A percentile compares a stretch with the other conserved stretches of the same genome.
These are phyloP conservation scores for Scytalidium lignicola DNA, from an alignment of 2,329 filamentous ascomycete genomes.

Conservation along the genomic window DNA sequence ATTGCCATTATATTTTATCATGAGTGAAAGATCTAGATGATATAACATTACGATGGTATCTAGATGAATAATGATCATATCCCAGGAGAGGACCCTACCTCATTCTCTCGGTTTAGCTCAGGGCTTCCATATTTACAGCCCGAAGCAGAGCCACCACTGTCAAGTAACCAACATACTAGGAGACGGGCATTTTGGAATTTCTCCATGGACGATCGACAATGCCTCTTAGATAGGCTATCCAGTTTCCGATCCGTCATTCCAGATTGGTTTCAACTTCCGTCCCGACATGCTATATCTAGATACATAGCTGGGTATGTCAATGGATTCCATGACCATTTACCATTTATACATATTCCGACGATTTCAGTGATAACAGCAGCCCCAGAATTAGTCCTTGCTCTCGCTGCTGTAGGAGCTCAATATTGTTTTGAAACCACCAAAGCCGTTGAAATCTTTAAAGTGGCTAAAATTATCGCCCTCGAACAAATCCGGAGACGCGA, in stretches of 20 bases:
- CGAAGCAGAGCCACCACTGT: not conserved
- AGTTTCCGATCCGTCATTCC: constrained; percentile 58
- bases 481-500: constrained; percentile 55
- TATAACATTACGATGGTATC: too few species aligned
- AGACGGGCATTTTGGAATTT: constrained; percentile 33
- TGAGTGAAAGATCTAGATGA: too few species aligned
- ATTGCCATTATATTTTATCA: too few species aligned
- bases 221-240: constrained; percentile 52
- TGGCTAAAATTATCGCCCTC: constrained; percentile 50
- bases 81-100: not conserved
- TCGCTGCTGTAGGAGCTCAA: constrained; percentile 63
- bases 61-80: not conserved
- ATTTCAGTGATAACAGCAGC: constrained; percentile 58
- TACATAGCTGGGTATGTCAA: constrained; percentile 67
- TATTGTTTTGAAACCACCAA: constrained; percentile 58
- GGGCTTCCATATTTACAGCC: not conserved
- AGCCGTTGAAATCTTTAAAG: constrained; percentile 57
- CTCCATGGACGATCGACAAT: constrained; percentile 47
- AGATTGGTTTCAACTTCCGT: constrained; percentile 61
- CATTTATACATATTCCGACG: constrained; percentile 64
- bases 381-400: constrained; percentile 61
- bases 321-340: constrained; percentile 57
- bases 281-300: constrained; percentile 61
- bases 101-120: constrained; percentile 1
- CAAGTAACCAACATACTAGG: not conserved